These are phyloP conservation scores for Claviceps sorghi DNA, from an alignment of 2,329 filamentous ascomycete genomes.

Conservation along the genomic window DNA sequence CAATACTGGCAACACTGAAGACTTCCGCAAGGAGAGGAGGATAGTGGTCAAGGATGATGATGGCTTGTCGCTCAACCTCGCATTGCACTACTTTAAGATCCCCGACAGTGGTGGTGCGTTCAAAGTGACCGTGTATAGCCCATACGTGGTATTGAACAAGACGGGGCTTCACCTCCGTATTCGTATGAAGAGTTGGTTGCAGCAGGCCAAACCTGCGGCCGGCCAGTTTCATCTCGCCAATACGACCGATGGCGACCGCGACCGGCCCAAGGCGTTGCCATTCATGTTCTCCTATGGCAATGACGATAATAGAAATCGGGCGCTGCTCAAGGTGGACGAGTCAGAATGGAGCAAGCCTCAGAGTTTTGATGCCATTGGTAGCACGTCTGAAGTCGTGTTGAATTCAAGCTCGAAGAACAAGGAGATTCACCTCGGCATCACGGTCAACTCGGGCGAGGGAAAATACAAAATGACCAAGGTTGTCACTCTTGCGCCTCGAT, in stretches of 20 bases:
- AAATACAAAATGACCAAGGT: conserved; percentile 98
- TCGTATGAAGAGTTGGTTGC: conserved; percentile 76
- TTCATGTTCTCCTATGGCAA: conserved; percentile 93
- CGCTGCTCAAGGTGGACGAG: conserved; percentile 71
- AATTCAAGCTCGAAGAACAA: conserved; percentile 54
- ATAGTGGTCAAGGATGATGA: conserved; percentile 74
- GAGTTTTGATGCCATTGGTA: conserved; percentile 95
- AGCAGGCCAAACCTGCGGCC: conserved; percentile 68
- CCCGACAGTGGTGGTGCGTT: conserved; percentile 91
- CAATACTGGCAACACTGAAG: conserved; percentile 74
- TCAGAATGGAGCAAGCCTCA: conserved; percentile 96
- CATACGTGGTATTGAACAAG: conserved; percentile 90
- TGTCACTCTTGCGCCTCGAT: conserved; percentile 81
- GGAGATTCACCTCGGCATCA: conserved; percentile 85
- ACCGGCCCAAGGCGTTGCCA: conserved; percentile 61
- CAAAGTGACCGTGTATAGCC: conserved; percentile 87
- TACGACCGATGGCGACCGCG: conserved; percentile 31
- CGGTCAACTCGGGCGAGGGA: conserved; percentile 77
- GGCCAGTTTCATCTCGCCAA: conserved; percentile 53
- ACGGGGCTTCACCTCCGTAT: conserved; percentile 82
- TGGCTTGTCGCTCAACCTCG: conserved; percentile 63
- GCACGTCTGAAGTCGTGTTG: conserved; percentile 74
- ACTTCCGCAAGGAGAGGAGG: conserved; percentile 71
- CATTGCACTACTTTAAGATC: conserved; percentile 79
- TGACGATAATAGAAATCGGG: conserved; percentile 83